phyloP scores from a whole-genome alignment of 2,329 filamentous ascomycete genomes.

The Monilinia laxa region DNA sequence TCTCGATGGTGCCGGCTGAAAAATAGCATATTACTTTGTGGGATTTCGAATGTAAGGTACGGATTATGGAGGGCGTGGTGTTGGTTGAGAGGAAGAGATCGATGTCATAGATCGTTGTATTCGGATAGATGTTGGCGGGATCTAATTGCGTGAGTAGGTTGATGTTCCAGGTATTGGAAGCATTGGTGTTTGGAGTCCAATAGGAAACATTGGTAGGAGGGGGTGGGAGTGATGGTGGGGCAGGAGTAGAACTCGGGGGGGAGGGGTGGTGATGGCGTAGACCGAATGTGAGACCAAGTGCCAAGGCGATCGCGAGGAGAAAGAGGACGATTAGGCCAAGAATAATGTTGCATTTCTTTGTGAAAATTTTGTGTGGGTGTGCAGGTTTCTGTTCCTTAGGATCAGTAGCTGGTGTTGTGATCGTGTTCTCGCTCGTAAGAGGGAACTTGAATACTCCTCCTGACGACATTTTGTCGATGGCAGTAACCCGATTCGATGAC shows the following conservation, averaged over 20 bases:
- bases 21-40: constrained; percentile 73
- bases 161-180: constrained; percentile 25
- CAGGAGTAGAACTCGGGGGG: background rate
- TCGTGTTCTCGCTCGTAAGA: constrained; percentile 12
- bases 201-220: constrained; percentile 20
- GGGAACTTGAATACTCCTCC: constrained; percentile 21
- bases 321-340: constrained; percentile 21
- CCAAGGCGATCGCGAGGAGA: constrained; percentile 17
- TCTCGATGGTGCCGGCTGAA: constrained; percentile 67
- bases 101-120: constrained; percentile 41
- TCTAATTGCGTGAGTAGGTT: constrained; percentile 17
- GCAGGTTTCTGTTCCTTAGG: background rate
- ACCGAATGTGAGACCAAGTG: constrained; percentile 15
- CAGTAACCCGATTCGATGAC: constrained; percentile 1
- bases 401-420: background rate
- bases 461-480: constrained; percentile 19
- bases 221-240: constrained; percentile 1
- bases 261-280: constrained; percentile 9
- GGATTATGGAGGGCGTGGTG: constrained; percentile 49
- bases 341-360: constrained; percentile 24
- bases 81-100: constrained; percentile 41
- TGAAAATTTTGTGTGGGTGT: constrained; percentile 22
- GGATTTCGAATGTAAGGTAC: constrained; percentile 48
- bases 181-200: constrained; percentile 19
- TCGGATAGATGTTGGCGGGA: constrained; percentile 32